Evolutionary conservation across 805 yeast species (phyloP).

Genomic region (Pichia exigua): DNA sequence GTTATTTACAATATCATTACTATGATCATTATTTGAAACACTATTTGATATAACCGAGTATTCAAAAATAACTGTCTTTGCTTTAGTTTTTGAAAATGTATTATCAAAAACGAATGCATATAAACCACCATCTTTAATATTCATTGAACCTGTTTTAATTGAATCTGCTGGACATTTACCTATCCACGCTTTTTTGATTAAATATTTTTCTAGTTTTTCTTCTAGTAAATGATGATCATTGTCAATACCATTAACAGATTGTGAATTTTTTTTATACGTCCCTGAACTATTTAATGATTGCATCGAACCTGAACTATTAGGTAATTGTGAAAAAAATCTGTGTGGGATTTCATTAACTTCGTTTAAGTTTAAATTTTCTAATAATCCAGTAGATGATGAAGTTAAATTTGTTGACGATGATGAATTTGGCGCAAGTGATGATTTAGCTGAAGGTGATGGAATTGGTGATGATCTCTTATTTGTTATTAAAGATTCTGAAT

Average conservation of each 20-base stretch:
- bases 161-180: slow-evolving; percentile 56
- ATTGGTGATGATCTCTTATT: background rate
- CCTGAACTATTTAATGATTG: background rate
- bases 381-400: slow-evolving; percentile 3
- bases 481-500: slow-evolving; percentile 1
- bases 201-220: slow-evolving; percentile 49
- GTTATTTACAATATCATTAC: background rate
- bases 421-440: slow-evolving; percentile 5
- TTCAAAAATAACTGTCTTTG: slow-evolving; percentile 72
- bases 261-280: background rate
- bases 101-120: slow-evolving; percentile 90
- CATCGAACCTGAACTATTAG: background rate
- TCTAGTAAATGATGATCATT: slow-evolving; percentile 29
- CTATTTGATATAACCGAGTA: slow-evolving; percentile 13
- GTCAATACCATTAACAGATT: background rate
- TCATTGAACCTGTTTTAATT: slow-evolving; percentile 51
- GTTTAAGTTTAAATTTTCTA: slow-evolving; percentile 20
- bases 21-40: background rate
- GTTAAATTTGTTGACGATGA: background rate
- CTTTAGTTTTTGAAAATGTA: slow-evolving; percentile 76
- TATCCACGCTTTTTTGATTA: slow-evolving; percentile 43
- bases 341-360: slow-evolving; percentile 27
- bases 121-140: slow-evolving; percentile 56
- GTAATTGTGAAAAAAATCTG: slow-evolving; percentile 17
- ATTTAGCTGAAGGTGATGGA: slow-evolving; percentile 8